phyloP scores from a whole-genome alignment of 108 stramenopile species.

The Nitzschia sp. region DNA sequence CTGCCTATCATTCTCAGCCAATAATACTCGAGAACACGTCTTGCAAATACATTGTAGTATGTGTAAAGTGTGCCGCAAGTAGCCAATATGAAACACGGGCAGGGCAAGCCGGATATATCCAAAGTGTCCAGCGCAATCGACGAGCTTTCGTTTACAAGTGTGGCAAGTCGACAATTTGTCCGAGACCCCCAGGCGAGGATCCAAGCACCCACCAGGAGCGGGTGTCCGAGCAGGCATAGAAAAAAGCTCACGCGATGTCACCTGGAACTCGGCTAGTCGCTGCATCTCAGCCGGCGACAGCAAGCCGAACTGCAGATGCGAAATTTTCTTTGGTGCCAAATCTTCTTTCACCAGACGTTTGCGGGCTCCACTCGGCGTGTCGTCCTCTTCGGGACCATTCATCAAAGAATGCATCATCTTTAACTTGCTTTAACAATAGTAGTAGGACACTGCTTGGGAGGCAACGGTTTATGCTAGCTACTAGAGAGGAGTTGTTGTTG shows the following conservation, averaged over 20 bases:
- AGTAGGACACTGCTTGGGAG: no score
- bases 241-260: conserved; percentile 91
- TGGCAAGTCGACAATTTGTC: conserved; percentile 93
- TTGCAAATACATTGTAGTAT: conserved; percentile 94
- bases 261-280: conserved; percentile 92
- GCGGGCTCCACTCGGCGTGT: conserved; percentile 35
- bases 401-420: background rate
- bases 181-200: conserved; percentile 94
- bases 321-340: conserved; percentile 90
- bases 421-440: background rate
- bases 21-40: conserved; percentile 85
- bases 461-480: no score
- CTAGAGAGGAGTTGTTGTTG: no score
- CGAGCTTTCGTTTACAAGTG: conserved; percentile 92
- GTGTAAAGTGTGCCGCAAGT: conserved; percentile 86
- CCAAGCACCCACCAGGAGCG: conserved; percentile 90
- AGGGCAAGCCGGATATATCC: conserved; percentile 96
- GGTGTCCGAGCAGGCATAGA: conserved; percentile 90
- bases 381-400: conserved; percentile 28
- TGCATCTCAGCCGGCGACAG: conserved; percentile 92
- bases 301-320: conserved; percentile 95
- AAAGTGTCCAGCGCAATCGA: conserved; percentile 97
- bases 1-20: conserved; percentile 71
- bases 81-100: conserved; percentile 97
- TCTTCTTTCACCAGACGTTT: conserved; percentile 64